Evolutionary conservation across 805 yeast genomes (phyloP).

Genomic region (Teunomyces barrocoloradensis): DNA sequence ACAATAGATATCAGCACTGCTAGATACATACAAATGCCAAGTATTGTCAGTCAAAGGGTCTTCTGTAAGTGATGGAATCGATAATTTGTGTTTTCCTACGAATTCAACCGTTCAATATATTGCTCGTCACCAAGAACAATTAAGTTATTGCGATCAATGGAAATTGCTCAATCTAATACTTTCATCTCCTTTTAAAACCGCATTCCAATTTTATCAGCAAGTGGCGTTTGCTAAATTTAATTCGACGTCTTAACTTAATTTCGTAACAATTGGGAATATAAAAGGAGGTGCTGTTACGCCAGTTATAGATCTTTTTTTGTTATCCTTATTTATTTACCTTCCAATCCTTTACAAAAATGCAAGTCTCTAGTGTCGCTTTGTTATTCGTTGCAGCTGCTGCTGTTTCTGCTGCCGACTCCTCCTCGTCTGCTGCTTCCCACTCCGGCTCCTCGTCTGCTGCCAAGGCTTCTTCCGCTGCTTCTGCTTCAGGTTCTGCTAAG

Average conservation of each 20-base stretch:
- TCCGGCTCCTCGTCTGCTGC: slow-evolving; percentile 7
- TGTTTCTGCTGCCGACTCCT: slow-evolving; percentile 10
- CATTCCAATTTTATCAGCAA: not conserved
- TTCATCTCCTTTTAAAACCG: not conserved
- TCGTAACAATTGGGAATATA: not conserved
- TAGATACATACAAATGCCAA: no score
- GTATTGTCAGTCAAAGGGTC: no score
- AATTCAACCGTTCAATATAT: no score
- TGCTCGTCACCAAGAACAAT: not conserved
- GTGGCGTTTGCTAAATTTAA: not conserved
- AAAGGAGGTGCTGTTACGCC: not conserved
- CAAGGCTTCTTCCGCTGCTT: slow-evolving; percentile 17
- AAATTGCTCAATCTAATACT: not conserved
- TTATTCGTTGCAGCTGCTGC: slow-evolving; percentile 8
- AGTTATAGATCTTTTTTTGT: no score
- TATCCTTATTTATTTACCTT: no score
- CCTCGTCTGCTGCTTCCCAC: slow-evolving; percentile 8
- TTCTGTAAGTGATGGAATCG: no score
- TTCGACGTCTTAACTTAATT: not conserved
- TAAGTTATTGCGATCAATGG: not conserved
- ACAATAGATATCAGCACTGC: not conserved
- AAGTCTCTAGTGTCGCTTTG: slow-evolving; percentile 10
- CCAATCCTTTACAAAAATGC: slow-evolving; percentile 9
- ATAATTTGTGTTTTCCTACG: no score
- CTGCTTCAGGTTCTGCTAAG: slow-evolving; percentile 13